Evolutionary conservation across 352 stramenopile genomes (phyloP).

Genomic region (Pythium diclinum): DNA sequence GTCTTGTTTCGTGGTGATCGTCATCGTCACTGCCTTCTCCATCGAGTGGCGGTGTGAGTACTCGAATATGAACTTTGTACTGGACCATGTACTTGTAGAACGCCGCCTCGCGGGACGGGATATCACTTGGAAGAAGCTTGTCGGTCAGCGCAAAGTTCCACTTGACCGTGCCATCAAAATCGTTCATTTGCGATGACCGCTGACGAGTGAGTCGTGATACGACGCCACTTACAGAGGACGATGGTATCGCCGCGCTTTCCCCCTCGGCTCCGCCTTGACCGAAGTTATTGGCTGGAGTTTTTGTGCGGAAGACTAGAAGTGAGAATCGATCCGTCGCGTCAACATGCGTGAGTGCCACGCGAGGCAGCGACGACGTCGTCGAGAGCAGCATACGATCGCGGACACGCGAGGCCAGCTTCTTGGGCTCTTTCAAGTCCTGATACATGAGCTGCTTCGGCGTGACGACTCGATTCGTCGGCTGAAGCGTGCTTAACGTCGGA

Average conservation of each 20-base stretch:
- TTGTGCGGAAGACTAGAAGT: slow-evolving; percentile 47
- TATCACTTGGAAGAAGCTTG: slow-evolving; percentile 28
- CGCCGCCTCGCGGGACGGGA: slow-evolving; percentile 45
- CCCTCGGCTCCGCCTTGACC: neutral
- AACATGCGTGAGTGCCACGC: slow-evolving; percentile 36
- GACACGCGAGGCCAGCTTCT: slow-evolving; percentile 25
- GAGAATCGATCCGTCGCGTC: slow-evolving; percentile 46
- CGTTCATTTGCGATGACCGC: slow-evolving; percentile 13
- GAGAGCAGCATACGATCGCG: slow-evolving; percentile 31
- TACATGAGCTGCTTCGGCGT: slow-evolving; percentile 42
- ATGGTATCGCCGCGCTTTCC: neutral
- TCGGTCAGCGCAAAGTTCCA: slow-evolving; percentile 45
- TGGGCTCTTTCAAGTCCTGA: slow-evolving; percentile 36
- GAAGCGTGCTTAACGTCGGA: neutral
- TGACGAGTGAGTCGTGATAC: slow-evolving; percentile 12
- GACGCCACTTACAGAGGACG: slow-evolving; percentile 1
- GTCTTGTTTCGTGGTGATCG: neutral
- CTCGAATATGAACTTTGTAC: slow-evolving; percentile 49
- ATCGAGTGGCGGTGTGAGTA: neutral
- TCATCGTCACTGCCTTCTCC: slow-evolving; percentile 11
- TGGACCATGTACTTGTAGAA: slow-evolving; percentile 59
- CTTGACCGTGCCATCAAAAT: slow-evolving; percentile 16
- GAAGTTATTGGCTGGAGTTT: slow-evolving; percentile 11
- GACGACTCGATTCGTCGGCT: slow-evolving; percentile 1
- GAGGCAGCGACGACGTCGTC: slow-evolving; percentile 24